Evolutionary conservation across 2,329 filamentous ascomycete genomes (phyloP), one percentile per base, ranked within the genome.

Genomic region (Whalleya microplaca): DNA sequence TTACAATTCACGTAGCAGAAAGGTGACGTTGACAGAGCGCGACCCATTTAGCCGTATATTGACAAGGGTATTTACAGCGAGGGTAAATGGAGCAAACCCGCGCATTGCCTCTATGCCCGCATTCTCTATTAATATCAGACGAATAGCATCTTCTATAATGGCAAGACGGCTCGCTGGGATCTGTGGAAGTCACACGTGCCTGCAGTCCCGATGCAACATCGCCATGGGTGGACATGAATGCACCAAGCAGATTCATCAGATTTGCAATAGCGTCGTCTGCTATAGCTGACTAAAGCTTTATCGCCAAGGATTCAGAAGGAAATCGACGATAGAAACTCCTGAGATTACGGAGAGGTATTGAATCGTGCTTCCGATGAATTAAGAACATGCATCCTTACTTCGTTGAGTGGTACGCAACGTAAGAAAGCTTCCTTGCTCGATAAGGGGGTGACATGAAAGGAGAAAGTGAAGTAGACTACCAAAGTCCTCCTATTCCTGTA

Each of bases 41-140:
- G 37, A 42, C 49, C 64, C 42, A 70, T 70, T 70, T 70, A 70
- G 67, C 67, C 67, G 66, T 64, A 69, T 64, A 70, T 67, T 56
- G 53, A 49, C 61, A 50, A 48, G 58, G 48, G 53, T 55, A 59
- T 49, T 51, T 52, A 62, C 46, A 56, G 44, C 56, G 27, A 54
- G 64, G 66, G 55, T 66, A 62, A 63, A 64, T 50, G 60, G 58
- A 63, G 51, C 23, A 55, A 51, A 57, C 55, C 29, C 48, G 51
- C 55, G 51, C 45, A 48, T 60, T 42, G 51, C 45, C 45, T 54
- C 56, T 56, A 48, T 57, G 58, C 48, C 60, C 53, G 59, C 55
- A 45, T 59, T 48, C 47, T 27, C 58, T 65, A 67, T 62, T 64
- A 64, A 66, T 67, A 64, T 55, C 53, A 56, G 58, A 47, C 62